Evolutionary conservation across 1,284 basidiomycete genomes (phyloP), one percentile per base, ranked within the genome.

Genomic region (Porodaedalea pini): DNA sequence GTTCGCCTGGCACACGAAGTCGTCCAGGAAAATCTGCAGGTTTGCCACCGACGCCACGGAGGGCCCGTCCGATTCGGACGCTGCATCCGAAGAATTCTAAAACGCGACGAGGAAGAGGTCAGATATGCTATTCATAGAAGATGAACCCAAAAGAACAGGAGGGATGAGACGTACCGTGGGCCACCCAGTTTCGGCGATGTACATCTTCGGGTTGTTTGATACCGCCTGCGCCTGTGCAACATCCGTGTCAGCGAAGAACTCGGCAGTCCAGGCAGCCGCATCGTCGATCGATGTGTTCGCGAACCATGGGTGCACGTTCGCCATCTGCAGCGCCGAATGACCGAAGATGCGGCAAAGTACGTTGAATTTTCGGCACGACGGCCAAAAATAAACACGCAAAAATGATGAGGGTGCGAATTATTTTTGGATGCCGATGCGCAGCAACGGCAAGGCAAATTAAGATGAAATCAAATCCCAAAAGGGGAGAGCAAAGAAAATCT

Each of bases 141-240:
- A 23, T 29, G 40, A 32, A n/a, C n/a, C n/a, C n/a, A n/a, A n/a
- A n/a, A n/a, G 50, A 7, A 64, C 76, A 60, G n/a, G n/a, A n/a
- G n/a, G n/a, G n/a, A n/a, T n/a, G n/a, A n/a, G n/a, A n/a, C n/a
- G n/a, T 67, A 88, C 87, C 32, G 90, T 85, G 11, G 94, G 94
- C 94, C 94, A 97, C 37, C 94, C 94, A 21, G 93, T 94, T 75
- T 96, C 93, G 8, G 92, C 92, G 62, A 95, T 92, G 73, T 85
- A 93, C 78, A 88, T 86, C 56, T 75, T 71, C 3, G 92, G 92
- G 58, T 84, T 79, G 72, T 92, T 92, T 13, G 80, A 55, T n/a
- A 74, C 63, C n/a, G 68, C 61, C 17, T 62, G 37, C 2, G 82
- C 80, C 25, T 75, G 73, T 41, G 67, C 72, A 6, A 90, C 80